Conservation (phyloP, 177 flowering plant species). For the Vitis hybrid region DNA sequence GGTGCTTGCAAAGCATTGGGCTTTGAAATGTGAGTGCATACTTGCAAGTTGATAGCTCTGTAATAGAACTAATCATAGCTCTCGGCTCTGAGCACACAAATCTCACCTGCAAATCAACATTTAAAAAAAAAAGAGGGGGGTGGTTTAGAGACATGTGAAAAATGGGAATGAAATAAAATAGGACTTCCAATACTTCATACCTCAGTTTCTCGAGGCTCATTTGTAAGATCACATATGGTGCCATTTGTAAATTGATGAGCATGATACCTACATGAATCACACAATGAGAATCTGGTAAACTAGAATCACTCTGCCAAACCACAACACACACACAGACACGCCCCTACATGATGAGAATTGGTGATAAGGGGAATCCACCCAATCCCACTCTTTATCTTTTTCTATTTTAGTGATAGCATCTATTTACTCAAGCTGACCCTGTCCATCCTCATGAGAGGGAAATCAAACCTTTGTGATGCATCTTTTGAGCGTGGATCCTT, state of each 20-base stretch:
- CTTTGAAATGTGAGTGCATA: slow-evolving; percentile 86
- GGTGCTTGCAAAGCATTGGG: slow-evolving; percentile 93
- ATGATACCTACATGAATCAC: slow-evolving; percentile 67
- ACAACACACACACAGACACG: not conserved
- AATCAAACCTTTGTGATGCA: slow-evolving; percentile 79
- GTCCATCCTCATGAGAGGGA: slow-evolving; percentile 4
- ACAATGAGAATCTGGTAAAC: not conserved
- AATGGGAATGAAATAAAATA: not conserved
- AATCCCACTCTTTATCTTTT: not conserved
- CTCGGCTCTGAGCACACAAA: slow-evolving; percentile 91
- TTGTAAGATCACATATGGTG: slow-evolving; percentile 87
- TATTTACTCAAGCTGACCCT: not conserved
- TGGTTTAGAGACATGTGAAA: not conserved
- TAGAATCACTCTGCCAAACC: not conserved
- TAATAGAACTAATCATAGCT: slow-evolving; percentile 83
- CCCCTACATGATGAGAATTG: no score
- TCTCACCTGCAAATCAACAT: slow-evolving; percentile 58
- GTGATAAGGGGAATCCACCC: no score
- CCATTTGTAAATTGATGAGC: slow-evolving; percentile 89
- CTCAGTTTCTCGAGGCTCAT: slow-evolving; percentile 89
- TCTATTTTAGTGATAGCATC: not conserved
- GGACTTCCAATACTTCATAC: slow-evolving; percentile 31
- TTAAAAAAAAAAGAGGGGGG: not conserved
- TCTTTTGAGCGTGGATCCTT: slow-evolving; percentile 96
- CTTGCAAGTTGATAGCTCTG: slow-evolving; percentile 95